Evolutionary conservation across 345 rosid species (phyloP).

Genomic region (Citrus maxima): DNA sequence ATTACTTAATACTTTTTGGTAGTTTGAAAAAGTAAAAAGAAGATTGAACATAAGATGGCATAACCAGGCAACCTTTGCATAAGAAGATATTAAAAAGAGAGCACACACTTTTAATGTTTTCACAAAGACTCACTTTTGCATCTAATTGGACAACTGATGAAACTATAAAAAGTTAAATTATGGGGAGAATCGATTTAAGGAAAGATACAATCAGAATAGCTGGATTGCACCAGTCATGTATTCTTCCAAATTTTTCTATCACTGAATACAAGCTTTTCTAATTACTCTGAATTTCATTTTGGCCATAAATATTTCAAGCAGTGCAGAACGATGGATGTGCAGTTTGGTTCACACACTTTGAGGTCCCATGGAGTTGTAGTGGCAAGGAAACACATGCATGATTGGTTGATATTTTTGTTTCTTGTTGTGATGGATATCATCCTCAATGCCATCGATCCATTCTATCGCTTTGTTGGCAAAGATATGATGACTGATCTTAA

Average conservation of each 20-base stretch:
- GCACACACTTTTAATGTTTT: background rate
- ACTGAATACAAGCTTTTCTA: background rate
- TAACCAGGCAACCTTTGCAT: background rate
- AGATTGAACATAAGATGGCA: background rate
- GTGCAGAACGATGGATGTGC: constrained; percentile 50
- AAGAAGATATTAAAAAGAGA: background rate
- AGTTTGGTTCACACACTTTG: constrained; percentile 48
- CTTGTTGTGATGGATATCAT: constrained; percentile 43
- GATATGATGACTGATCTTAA: constrained; percentile 91
- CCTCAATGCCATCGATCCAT: constrained; percentile 60
- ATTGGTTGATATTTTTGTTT: constrained; percentile 70
- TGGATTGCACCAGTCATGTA: background rate
- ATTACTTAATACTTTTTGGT: background rate
- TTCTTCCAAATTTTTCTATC: background rate
- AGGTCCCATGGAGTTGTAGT: constrained; percentile 62
- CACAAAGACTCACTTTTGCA: background rate
- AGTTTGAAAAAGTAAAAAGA: background rate
- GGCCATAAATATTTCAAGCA: constrained; percentile 18
- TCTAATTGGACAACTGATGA: background rate
- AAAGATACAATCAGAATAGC: background rate
- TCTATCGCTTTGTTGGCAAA: constrained; percentile 82
- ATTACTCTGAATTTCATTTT: background rate
- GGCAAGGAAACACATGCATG: constrained; percentile 61
- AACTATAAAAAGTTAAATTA: background rate
- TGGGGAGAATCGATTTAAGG: constrained; percentile 7